Conservation (phyloP, 2,329 filamentous ascomycete genomes). For the Epichloe gansuensis region DNA sequence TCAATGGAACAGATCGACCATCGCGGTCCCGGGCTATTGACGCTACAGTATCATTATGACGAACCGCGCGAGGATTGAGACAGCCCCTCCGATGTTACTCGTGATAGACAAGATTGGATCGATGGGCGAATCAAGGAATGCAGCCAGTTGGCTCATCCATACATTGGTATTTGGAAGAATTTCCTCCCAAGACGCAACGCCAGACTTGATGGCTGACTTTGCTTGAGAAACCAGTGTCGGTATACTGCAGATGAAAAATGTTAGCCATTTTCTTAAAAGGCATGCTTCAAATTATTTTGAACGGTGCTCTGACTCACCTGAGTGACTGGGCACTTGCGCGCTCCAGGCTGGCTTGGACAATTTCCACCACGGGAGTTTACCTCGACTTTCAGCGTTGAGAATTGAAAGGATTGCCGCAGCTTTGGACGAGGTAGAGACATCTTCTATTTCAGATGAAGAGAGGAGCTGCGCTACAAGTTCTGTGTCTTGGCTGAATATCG, state of each 20-base stretch:
- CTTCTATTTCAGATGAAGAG: slow-evolving; percentile 38
- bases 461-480: slow-evolving; percentile 40
- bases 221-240: slow-evolving; percentile 40
- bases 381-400: slow-evolving; percentile 31
- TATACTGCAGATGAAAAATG: slow-evolving; percentile 23
- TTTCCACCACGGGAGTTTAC: slow-evolving; percentile 32
- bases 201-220: slow-evolving; percentile 19
- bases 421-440: slow-evolving; percentile 26
- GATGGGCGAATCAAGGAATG: slow-evolving; percentile 38
- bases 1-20: slow-evolving; percentile 59
- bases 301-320: slow-evolving; percentile 29
- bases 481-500: slow-evolving; percentile 34
- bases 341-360: slow-evolving; percentile 45
- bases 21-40: slow-evolving; percentile 46
- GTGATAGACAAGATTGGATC: slow-evolving; percentile 60
- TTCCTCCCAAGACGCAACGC: slow-evolving; percentile 21
- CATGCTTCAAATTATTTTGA: not conserved
- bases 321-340: slow-evolving; percentile 35
- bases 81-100: slow-evolving; percentile 57
- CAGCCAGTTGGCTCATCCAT: slow-evolving; percentile 54
- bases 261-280: not conserved
- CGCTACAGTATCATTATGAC: not conserved
- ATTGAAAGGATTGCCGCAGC: slow-evolving; percentile 30
- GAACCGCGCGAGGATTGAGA: slow-evolving; percentile 39
- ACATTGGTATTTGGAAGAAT: slow-evolving; percentile 51